Conservation (phyloP, 2,329 filamentous ascomycete species). For the Fusarium fracticaudum region DNA sequence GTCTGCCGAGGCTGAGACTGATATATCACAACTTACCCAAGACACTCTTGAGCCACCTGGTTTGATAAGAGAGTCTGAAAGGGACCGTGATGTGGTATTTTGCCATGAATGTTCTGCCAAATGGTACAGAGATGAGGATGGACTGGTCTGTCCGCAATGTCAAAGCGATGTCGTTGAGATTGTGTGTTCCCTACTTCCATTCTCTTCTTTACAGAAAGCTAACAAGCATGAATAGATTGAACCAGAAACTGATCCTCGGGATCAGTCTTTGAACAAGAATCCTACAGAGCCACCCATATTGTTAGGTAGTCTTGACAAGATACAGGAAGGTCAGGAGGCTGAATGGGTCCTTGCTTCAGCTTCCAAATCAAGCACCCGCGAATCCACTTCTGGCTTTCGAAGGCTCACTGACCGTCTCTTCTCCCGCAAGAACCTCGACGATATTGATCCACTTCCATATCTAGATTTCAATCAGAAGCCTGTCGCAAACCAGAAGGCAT, state of each 20-base stretch:
- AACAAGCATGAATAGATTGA: fast-evolving
- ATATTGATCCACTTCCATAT: too few relatives aligned
- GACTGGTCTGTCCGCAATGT: neutral
- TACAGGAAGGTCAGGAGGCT: too few relatives aligned
- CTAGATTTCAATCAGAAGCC: fast-evolving
- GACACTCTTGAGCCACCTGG: neutral
- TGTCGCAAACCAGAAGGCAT: neutral
- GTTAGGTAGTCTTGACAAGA: too few relatives aligned
- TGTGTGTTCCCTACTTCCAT: neutral
- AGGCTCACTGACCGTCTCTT: neutral
- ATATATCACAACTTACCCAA: fast-evolving
- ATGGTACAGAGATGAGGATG: neutral
- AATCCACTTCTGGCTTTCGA: neutral
- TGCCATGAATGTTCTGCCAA: neutral
- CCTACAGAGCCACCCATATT: too few relatives aligned
- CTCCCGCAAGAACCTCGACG: neutral
- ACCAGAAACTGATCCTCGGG: neutral
- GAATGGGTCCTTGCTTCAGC: too few relatives aligned
- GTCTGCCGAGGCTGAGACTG: neutral
- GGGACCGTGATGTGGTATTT: neutral
- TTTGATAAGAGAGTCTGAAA: too few relatives aligned
- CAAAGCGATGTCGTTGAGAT: neutral
- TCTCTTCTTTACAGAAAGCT: neutral
- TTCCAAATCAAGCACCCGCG: neutral
- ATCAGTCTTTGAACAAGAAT: too few relatives aligned